phyloP scores from a whole-genome alignment of 306 rosid genomes.

The cucumber (Cucumis sativus) region Cucumber_9930_V3 NC_026656.2:8728001-8728500 shows the following conservation, averaged over 20 bases:
- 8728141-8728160: neutral
- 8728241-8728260: neutral
- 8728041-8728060: neutral
- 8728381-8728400: neutral
- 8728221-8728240: neutral
- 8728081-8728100: neutral
- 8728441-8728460: neutral
- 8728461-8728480: no score
- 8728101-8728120: neutral
- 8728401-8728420: neutral
- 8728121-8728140: no score
- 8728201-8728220: neutral
- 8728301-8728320: neutral
- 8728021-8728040: constrained; percentile 5
- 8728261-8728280: neutral
- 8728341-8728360: no score
- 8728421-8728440: neutral
- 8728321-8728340: neutral
- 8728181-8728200: neutral
- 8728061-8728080: neutral
- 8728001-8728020: neutral
- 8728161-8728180: neutral
- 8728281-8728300: neutral
- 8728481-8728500: no score
- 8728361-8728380: neutral